These are phyloP conservation scores for Paraglomus occultum DNA, from an alignment of 192 early-diverging fungal genomes.

Conservation along the genomic window DNA sequence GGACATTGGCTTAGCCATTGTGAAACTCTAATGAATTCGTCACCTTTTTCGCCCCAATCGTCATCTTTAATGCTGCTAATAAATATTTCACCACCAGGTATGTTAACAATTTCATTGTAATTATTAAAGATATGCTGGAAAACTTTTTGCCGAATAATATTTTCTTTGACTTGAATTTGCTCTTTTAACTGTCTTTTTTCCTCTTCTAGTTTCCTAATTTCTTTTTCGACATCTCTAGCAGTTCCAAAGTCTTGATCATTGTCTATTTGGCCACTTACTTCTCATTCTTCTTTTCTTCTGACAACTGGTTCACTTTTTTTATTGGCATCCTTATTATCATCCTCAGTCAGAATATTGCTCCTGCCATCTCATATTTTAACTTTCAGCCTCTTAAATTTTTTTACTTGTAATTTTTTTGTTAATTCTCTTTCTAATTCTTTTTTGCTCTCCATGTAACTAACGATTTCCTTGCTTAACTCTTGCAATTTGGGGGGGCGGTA, in stretches of 20 bases:
- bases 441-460: neutral
- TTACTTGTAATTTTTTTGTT: neutral
- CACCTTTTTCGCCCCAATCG: neutral
- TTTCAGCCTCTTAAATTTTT: too few relatives aligned
- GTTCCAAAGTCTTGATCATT: too few relatives aligned
- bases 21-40: neutral
- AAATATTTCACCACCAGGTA: neutral
- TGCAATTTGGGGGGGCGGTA: neutral
- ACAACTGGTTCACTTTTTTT: too few relatives aligned
- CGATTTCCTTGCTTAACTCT: neutral
- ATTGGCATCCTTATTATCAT: too few relatives aligned
- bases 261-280: too few relatives aligned
- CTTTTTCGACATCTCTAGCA: too few relatives aligned
- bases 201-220: neutral
- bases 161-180: slow-evolving; percentile 10
- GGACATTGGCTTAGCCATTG: neutral
- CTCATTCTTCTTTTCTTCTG: too few relatives aligned
- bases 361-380: too few relatives aligned
- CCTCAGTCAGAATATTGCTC: too few relatives aligned
- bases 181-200: slow-evolving; percentile 5
- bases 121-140: slow-evolving; percentile 10
- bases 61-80: neutral
- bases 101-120: neutral
- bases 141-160: slow-evolving; percentile 13
- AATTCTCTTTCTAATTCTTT: neutral